Evolutionary conservation across 192 early-diverging fungal species (phyloP), one percentile per base, ranked within the genome.

Genomic region (Helicostylum pulchrum): DNA sequence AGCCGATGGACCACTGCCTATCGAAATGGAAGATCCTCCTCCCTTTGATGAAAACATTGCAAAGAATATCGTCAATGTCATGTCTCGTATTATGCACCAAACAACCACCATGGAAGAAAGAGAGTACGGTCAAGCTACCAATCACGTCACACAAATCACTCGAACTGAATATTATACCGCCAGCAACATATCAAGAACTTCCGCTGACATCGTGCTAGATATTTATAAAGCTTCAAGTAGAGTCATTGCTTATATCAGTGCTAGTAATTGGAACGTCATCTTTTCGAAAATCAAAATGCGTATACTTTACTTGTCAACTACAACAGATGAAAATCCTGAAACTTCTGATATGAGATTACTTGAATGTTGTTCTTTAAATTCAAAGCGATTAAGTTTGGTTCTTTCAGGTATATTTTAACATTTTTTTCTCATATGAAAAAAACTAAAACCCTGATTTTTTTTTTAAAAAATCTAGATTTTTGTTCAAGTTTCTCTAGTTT

Each of bases 241-340:
- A 4, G 85, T 96, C 31, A 80, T 95, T 39, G 90, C 88, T 74
- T 96, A 90, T 73, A 78, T 96, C 17, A 91, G 90, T 51, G 90
- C 93, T 19, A 84, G 89, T 21, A 98, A 96, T 78, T 98, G 94
- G 94, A 74, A 76, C 53, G 81, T 92, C 5, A 84, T 93, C 6
- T 89, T 89, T 76, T 74, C 85, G 31, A 86, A 86, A 56, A 85
- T 87, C 31, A 89, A 85, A 64, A 83, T 78, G 50, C 76, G 87
- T 52, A 83, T 90, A 44, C 76, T 82, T 14, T 80, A 85, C 53
- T 73, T 87, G 2, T 80, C 87, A 6, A 84, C 83, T 39, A 85
- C 83, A 26, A 76, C 78, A 56, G 84, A 91, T 49, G 89, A 92
- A 53, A 78, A 81, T 48, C 83, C 83, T 1, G 87, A 90, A 46